Base-by-base conservation (phyloP, 306 rosid genomes). In the Quercus berberidifolia region DNA sequence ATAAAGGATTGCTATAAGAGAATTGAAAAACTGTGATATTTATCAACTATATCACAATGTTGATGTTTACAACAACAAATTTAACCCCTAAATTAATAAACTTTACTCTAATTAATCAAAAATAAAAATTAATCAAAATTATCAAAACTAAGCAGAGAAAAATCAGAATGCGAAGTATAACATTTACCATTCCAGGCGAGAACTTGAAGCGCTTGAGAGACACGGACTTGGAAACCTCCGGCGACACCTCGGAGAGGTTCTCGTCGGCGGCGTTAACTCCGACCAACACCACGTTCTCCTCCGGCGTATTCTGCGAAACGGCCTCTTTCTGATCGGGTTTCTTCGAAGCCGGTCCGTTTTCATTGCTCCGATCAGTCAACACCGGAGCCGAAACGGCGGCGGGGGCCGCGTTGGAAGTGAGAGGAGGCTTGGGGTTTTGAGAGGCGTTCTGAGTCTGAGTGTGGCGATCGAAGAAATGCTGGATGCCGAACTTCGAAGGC, bases 161-260 rank as follows among this genome's bases (percentile, higher is more conserved):
- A 12, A 10, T 49, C 17, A 12, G 54, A 49, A 49, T 0, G 54
- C 0, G 54, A 49, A 49, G 1, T 49, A 23, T 0, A 5, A 1
- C 10, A 31, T 23, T 69, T 92, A 92, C 99, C 99, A 94, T 92
- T 30, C 99, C 99, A 23, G 99, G 97, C 2, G 97, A 94, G 85
- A 94, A 94, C 80, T 91, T 92, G 87, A 86, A 87, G 63, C 97
- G 90, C 82, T 93, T 93, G 41, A 76, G 78, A 4, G 97, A 54
- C 69, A 78, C 35, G 25, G 92, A 78, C 84, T 91, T 91, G 3
- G 89, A 79, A 19, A 88, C 74, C 72, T 91, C 92, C 11, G 97
- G 97, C 4, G 97, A 91, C 74, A 64, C 87, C 41, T 88, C 90
- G 2, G 84, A 74, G 35, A 73, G 30, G 23, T 62, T 71, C 58